Evolutionary conservation across 176 grass and related monocot species (phyloP).

Genomic region (Pontederia crassipes): DNA sequence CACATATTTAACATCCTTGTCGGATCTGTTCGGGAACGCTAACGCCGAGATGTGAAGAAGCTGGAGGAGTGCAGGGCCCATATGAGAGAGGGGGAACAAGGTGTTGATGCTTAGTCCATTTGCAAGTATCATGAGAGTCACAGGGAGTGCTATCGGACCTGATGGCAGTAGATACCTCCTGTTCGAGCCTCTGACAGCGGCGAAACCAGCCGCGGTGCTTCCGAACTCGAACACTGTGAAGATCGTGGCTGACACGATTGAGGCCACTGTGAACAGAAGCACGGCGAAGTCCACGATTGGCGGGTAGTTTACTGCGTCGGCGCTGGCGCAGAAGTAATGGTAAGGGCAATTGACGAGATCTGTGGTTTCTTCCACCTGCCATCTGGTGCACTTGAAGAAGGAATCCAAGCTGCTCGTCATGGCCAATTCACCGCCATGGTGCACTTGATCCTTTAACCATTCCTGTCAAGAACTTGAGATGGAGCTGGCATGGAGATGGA

Average conservation of each 20-base stretch:
- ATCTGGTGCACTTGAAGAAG: conserved; percentile 91
- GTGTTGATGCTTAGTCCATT: conserved; percentile 75
- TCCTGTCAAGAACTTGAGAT: too few species aligned
- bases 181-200: conserved; percentile 29
- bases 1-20: conserved; percentile 69
- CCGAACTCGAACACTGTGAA: conserved; percentile 61
- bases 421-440: neutral
- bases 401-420: conserved; percentile 31
- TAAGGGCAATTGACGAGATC: conserved; percentile 85
- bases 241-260: conserved; percentile 48
- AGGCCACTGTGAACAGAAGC: conserved; percentile 53
- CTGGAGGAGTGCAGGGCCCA: conserved; percentile 79
- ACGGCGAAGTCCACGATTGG: conserved; percentile 40
- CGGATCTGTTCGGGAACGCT: conserved; percentile 75
- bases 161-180: conserved; percentile 80
- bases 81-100: conserved; percentile 62
- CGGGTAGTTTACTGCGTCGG: conserved; percentile 62
- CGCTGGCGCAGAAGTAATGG: conserved; percentile 98
- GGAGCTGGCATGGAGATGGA: too few species aligned
- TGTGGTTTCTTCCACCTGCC: conserved; percentile 93
- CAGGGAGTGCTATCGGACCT: conserved; percentile 63
- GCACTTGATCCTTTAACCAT: neutral
- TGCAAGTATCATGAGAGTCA: conserved; percentile 66
- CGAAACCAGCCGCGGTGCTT: neutral
- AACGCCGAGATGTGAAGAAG: conserved; percentile 82